Evolutionary conservation across 169 alveolate genomes (phyloP), one percentile per base, ranked within the genome.

Genomic region (Eimeria brunetti): DNA sequence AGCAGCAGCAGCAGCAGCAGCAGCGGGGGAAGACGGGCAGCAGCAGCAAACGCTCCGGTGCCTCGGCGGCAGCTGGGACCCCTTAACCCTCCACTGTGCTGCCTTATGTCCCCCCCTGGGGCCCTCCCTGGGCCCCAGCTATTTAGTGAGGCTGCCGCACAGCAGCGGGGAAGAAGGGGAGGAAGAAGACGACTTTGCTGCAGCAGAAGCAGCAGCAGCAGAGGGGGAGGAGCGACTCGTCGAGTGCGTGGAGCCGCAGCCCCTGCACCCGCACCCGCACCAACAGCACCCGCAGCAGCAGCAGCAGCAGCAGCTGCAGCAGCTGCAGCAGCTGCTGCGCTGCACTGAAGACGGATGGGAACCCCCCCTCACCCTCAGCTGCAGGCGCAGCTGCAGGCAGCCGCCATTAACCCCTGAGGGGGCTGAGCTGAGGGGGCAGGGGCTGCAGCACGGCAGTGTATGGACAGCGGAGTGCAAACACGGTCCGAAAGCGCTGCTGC

Each of bases 71-170:
- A 71, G 81, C 27, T 96, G 97, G 97, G 96, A 94, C 56, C 92
- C 96, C 22, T 69, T 96, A 49, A 86, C 41, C n/a, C 95, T 96
- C 56, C 92, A 89, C 9, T 96, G 97, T 76, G 97, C 97, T 0
- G 93, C 97, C 27, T 36, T 94, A 12, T 96, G 97, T 30, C 96
- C 97, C 12, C 97, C 97, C 7, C 91, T 91, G 49, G 91, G 91
- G 56, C 95, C 95, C 22, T 38, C 86, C 27, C 69, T 75, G 58
- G 81, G 95, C n/a, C 88, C 53, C 89, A 33, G 46, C 69, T 56
- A 73, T 22, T 20, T 41, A 51, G 91, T 78, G 51, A 20, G 49
- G 24, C 30, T 62, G 64, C 58, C 80, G 14, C 41, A 14, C 20
- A 22, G 30, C 78, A 11, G 1, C 7, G 75, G 11, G 7, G 56